Percentiles rank a stretch among this genome's conserved stretches.
These are phyloP conservation scores for Alternaria sp. DNA, from an alignment of 2,329 filamentous ascomycete genomes.

Conservation along the genomic window DNA sequence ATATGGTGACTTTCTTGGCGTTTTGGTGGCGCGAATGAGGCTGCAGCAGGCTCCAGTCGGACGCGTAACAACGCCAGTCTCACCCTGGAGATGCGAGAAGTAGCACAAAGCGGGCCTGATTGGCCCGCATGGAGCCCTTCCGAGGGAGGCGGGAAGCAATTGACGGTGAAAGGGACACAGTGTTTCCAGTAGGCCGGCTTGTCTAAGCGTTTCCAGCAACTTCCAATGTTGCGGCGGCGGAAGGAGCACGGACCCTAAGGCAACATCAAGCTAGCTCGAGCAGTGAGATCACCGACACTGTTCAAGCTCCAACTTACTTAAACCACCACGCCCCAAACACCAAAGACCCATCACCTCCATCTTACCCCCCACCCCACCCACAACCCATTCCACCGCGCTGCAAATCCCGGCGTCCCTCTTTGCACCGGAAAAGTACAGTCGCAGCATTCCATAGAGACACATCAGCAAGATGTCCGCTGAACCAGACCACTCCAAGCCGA, in stretches of 20 bases:
- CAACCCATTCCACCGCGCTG: slow-evolving; percentile 22
- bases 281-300: slow-evolving; percentile 37
- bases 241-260: slow-evolving; percentile 28
- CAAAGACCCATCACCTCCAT: slow-evolving; percentile 32
- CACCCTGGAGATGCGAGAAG: slow-evolving; percentile 12
- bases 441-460: slow-evolving; percentile 25
- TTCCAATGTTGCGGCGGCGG: slow-evolving; percentile 40
- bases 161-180: slow-evolving; percentile 22
- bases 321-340: slow-evolving; percentile 39
- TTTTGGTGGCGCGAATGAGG: slow-evolving; percentile 25
- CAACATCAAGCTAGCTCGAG: slow-evolving; percentile 31
- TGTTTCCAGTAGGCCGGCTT: slow-evolving; percentile 19
- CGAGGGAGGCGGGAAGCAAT: neutral
- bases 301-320: slow-evolving; percentile 41
- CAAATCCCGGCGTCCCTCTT: slow-evolving; percentile 20
- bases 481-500: slow-evolving; percentile 56
- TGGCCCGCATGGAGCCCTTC: slow-evolving; percentile 10
- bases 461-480: slow-evolving; percentile 56
- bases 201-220: slow-evolving; percentile 30
- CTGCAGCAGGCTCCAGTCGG: slow-evolving; percentile 32
- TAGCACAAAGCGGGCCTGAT: slow-evolving; percentile 16
- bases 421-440: slow-evolving; percentile 11
- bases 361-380: slow-evolving; percentile 29
- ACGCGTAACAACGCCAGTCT: slow-evolving; percentile 27
- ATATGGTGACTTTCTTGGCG: slow-evolving; percentile 14